A percentile compares a stretch with the other conserved stretches of the same genome.
Evolutionary conservation across 1,284 basidiomycete species (phyloP).

Genomic region (Austroboletus novae-zelandiae): DNA sequence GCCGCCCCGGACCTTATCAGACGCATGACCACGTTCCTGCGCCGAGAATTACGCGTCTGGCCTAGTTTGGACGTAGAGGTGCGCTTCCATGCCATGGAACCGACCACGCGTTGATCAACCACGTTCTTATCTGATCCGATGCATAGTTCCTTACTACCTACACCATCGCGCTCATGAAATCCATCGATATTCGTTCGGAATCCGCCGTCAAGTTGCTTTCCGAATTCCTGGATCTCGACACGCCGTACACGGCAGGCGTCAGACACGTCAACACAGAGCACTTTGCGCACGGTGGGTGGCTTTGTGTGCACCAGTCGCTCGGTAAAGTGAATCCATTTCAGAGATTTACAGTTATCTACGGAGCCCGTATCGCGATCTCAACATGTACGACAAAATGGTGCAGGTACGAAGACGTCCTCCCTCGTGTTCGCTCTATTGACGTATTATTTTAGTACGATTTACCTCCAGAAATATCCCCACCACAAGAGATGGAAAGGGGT

Average conservation of each 20-base stretch:
- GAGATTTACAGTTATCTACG: constrained; percentile 85
- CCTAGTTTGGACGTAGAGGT: constrained; percentile 80
- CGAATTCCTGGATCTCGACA: constrained; percentile 81
- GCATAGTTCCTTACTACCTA: constrained; percentile 72
- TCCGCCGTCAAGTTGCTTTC: constrained; percentile 76
- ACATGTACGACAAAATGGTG: constrained; percentile 75
- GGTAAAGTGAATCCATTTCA: constrained; percentile 27
- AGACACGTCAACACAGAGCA: constrained; percentile 77
- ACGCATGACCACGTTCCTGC: constrained; percentile 75
- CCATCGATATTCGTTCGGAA: constrained; percentile 86
- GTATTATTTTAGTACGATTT: constrained; percentile 49
- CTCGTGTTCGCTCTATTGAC: constrained; percentile 1
- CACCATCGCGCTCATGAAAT: constrained; percentile 80
- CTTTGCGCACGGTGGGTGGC: constrained; percentile 78
- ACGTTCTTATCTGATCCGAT: constrained; percentile 6
- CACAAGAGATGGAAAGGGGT: constrained; percentile 30
- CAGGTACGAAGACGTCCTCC: constrained; percentile 50
- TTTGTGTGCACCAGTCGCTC: neutral
- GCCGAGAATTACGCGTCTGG: constrained; percentile 84
- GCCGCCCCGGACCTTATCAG: constrained; percentile 70
- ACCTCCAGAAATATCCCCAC: constrained; percentile 37
- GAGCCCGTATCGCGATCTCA: constrained; percentile 79
- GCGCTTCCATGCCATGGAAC: constrained; percentile 20
- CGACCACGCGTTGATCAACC: constrained; percentile 9
- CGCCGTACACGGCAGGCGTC: constrained; percentile 49